Base-by-base conservation (phyloP, 805 yeast species). In the Dipodascopsis tothii region DNA sequence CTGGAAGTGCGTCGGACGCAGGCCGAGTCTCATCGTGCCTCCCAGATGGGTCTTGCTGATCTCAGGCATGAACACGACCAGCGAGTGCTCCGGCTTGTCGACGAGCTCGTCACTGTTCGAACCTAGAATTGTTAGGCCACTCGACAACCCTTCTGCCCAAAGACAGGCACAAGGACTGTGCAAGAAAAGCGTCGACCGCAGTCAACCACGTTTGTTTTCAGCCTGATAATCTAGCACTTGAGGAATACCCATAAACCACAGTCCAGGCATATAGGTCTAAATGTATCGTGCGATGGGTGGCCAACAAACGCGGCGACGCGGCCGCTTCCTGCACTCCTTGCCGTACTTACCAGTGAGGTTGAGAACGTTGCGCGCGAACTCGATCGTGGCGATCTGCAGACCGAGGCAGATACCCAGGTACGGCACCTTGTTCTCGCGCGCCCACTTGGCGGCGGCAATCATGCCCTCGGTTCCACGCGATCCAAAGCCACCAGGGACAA, bases 401-500 rank as follows among this genome's bases (percentile, higher is more conserved):
- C 99, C 99, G 45, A 92, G 75, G 69, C 99, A 92, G 51, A 92
- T 94, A 64, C 99, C 99, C 60, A 92, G 73, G 67, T 81, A 92
- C 40, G 99, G 99, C 46, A 86, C 76, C 60, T 81, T 76, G 70
- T 86, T 86, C 66, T 83, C 95, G 70, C 99, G 81, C n/a, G 98
- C 98, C 82, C 94, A 92, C 66, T 84, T 82, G 43, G 96, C 94
- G 48, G 97, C 98, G 32, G 84, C 70, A 62, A 92, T 73, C 99
- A 92, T 92, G 58, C 98, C 99, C 69, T 92, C 97, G 47, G 86
- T 85, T 68, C 99, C 99, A 66, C 99, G 81, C 39, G 78, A 68
- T 47, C 99, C 99, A 61, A 92, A 92, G 1, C 99, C 99, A 62
- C 99, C 99, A 33, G 99, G 98, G 45, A 92, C 96, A 47, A 92